phyloP scores from a whole-genome alignment of 1,284 basidiomycete genomes.

The Cutaneotrichosporon curvatum region DNA sequence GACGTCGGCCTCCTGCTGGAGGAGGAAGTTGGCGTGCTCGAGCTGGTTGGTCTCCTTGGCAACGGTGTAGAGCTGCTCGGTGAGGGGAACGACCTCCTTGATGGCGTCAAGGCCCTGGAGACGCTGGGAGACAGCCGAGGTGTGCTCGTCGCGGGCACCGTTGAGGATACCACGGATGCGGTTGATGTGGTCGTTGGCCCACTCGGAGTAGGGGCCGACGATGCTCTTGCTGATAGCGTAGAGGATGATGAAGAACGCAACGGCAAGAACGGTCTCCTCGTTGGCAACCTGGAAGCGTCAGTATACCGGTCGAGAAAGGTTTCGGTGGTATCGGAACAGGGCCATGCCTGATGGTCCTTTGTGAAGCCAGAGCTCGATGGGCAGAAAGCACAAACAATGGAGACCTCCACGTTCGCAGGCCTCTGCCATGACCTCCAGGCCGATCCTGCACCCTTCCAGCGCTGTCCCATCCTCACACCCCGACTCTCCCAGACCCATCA shows the following conservation, averaged over 20 bases:
- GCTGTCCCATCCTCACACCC: no score
- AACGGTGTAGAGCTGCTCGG: constrained; percentile 80
- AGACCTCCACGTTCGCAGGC: no score
- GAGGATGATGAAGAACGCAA: constrained; percentile 81
- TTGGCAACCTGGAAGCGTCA: constrained; percentile 59
- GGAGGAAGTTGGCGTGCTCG: constrained; percentile 84
- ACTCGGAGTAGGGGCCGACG: constrained; percentile 81
- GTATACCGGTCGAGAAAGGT: background rate
- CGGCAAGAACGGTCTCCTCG: constrained; percentile 79
- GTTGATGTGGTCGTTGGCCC: constrained; percentile 81
- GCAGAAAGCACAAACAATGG: no score
- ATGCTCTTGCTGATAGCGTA: constrained; percentile 71
- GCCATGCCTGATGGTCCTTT: no score
- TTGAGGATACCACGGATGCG: constrained; percentile 78
- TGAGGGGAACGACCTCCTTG: constrained; percentile 88
- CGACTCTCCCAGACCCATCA: no score
- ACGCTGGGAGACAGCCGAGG: constrained; percentile 84
- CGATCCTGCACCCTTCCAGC: no score
- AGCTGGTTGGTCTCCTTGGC: constrained; percentile 94
- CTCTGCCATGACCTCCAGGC: no score
- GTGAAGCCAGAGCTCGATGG: no score
- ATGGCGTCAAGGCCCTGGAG: constrained; percentile 85
- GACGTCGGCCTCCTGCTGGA: constrained; percentile 80
- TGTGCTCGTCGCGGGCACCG: constrained; percentile 79
- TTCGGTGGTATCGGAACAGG: background rate